Evolutionary conservation across 192 early-diverging fungal species (phyloP).

Genomic region (Umbelopsis ramanniana): DNA sequence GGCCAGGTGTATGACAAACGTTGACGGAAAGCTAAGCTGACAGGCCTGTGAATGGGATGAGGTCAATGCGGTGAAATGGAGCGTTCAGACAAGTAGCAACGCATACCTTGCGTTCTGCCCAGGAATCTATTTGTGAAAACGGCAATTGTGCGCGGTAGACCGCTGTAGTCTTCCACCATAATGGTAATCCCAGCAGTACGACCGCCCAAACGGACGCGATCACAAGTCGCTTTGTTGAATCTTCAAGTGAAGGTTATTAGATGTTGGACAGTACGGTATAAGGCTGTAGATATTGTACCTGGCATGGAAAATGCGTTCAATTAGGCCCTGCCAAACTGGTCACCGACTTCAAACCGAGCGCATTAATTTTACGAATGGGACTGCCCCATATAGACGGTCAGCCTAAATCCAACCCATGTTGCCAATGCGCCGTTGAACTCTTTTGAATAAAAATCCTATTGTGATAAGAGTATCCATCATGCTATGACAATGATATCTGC

Average conservation of each 20-base stretch:
- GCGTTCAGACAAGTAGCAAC: too few species aligned
- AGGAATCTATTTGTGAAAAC: conserved; percentile 59
- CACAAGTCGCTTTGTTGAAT: conserved; percentile 44
- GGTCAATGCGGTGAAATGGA: background rate
- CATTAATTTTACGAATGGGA: too few species aligned
- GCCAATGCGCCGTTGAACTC: too few species aligned
- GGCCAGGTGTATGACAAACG: conserved; percentile 29
- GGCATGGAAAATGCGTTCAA: background rate
- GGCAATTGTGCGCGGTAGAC: conserved; percentile 80
- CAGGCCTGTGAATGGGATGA: conserved; percentile 25
- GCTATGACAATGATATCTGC: too few species aligned
- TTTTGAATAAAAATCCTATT: too few species aligned
- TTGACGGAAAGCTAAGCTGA: conserved; percentile 36
- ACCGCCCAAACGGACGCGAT: conserved; percentile 58
- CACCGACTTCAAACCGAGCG: too few species aligned
- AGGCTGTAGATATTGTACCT: background rate
- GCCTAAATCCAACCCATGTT: too few species aligned
- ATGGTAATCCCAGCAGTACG: conserved; percentile 66
- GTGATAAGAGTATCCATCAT: too few species aligned
- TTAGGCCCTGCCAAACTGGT: background rate
- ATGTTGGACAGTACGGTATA: background rate
- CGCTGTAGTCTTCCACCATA: conserved; percentile 84
- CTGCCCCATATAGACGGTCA: too few species aligned
- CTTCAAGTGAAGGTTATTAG: conserved; percentile 6
- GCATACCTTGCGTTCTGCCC: conserved; percentile 53